These are phyloP conservation scores for Alloascoidea africana DNA, from an alignment of 805 yeast species.

Conservation along the genomic window DNA sequence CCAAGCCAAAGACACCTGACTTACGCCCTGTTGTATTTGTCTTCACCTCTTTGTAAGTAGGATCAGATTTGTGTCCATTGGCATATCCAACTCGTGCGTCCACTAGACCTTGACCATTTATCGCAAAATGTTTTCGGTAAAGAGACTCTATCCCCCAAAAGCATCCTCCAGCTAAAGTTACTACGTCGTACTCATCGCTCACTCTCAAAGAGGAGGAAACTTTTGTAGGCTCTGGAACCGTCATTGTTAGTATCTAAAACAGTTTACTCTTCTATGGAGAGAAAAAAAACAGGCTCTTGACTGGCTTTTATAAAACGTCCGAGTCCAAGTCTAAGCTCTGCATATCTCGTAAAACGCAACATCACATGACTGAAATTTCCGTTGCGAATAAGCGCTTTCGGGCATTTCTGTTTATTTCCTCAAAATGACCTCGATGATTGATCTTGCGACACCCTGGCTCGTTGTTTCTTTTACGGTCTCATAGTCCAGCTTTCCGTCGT, in stretches of 20 bases:
- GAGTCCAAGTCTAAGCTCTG: too few relatives aligned
- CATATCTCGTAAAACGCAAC: too few relatives aligned
- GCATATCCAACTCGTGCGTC: constrained; percentile 70
- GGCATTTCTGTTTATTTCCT: too few relatives aligned
- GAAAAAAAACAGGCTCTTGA: too few relatives aligned
- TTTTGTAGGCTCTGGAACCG: too few relatives aligned
- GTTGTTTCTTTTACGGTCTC: constrained; percentile 4
- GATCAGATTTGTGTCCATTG: constrained; percentile 34
- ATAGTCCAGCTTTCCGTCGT: constrained; percentile 2
- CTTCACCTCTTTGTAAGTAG: constrained; percentile 47
- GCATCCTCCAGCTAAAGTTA: constrained; percentile 31
- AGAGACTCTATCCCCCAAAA: constrained; percentile 40
- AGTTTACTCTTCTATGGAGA: too few relatives aligned
- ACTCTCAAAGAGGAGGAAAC: neutral
- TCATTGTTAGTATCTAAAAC: too few relatives aligned
- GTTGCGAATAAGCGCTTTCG: too few relatives aligned
- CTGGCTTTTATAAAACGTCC: too few relatives aligned
- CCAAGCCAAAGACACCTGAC: too few relatives aligned
- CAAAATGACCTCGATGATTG: constrained; percentile 4
- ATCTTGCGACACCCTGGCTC: constrained; percentile 6
- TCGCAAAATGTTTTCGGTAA: constrained; percentile 38
- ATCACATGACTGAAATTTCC: too few relatives aligned
- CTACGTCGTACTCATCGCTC: constrained; percentile 23
- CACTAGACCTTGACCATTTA: constrained; percentile 28
- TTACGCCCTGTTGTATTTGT: constrained; percentile 34